A percentile compares a stretch with the other conserved stretches of the same genome.
phyloP scores from a whole-genome alignment of 2,329 filamentous ascomycete species.

The Helotiales sp. region DNA sequence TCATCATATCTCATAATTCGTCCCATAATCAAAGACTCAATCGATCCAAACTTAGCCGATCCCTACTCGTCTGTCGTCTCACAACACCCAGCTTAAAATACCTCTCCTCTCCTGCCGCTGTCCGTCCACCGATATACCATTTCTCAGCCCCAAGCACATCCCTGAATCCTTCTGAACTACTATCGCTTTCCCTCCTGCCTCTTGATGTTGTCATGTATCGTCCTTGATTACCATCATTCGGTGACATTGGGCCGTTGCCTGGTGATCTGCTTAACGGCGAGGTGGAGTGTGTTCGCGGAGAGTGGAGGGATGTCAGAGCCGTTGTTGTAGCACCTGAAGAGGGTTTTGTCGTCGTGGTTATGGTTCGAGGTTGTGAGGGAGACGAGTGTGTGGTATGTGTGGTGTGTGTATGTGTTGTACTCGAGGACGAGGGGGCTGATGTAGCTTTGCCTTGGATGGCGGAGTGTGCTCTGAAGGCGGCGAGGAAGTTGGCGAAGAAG shows the following conservation, averaged over 20 bases:
- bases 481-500: constrained; percentile 37
- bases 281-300: constrained; percentile 30
- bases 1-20: not conserved
- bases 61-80: constrained; percentile 69
- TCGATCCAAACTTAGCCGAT: constrained; percentile 72
- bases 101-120: constrained; percentile 73
- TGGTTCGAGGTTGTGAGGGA: constrained; percentile 32
- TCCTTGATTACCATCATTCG: constrained; percentile 4
- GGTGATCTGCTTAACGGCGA: constrained; percentile 28
- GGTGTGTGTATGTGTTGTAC: constrained; percentile 8
- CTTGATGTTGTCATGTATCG: constrained; percentile 21
- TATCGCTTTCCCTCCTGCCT: constrained; percentile 63
- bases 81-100: constrained; percentile 82
- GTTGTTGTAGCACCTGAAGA: constrained; percentile 26
- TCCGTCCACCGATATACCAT: constrained; percentile 80
- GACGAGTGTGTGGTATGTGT: constrained; percentile 11
- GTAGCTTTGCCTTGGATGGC: constrained; percentile 28
- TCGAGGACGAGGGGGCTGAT: constrained; percentile 20
- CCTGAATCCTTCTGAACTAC: constrained; percentile 72
- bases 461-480: constrained; percentile 35
- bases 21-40: constrained; percentile 63
- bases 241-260: constrained; percentile 6
- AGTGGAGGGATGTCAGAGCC: constrained; percentile 31
- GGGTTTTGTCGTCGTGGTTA: constrained; percentile 29
- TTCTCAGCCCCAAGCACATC: constrained; percentile 73